Evolutionary conservation across 2,329 filamentous ascomycete genomes (phyloP).

Genomic region (Niveomyces coronatus): DNA sequence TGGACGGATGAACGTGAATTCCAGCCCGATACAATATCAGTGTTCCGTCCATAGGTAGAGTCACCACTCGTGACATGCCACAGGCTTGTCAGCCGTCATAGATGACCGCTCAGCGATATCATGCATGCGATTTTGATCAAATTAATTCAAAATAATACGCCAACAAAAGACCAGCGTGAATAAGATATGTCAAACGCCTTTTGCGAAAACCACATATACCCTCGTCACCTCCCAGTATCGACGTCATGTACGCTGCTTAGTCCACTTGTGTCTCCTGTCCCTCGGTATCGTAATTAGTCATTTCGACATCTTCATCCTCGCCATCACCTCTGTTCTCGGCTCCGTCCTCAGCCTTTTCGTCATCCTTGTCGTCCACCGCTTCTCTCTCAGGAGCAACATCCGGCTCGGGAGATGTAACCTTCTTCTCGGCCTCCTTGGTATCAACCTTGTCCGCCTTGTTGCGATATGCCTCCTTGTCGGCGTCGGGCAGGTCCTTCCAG

Average conservation of each 20-base stretch:
- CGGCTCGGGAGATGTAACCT: constrained; percentile 5
- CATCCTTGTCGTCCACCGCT: constrained; percentile 17
- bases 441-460: constrained; percentile 16
- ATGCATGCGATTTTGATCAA: too few relatives aligned
- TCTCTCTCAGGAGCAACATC: constrained; percentile 16
- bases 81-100: too few relatives aligned
- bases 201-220: constrained; percentile 14
- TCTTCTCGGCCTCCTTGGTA: constrained; percentile 18
- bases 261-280: constrained; percentile 27
- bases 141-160: too few relatives aligned
- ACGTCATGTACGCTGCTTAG: not conserved
- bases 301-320: constrained; percentile 40
- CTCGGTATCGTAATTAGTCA: constrained; percentile 36
- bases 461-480: constrained; percentile 39
- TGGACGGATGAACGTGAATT: too few relatives aligned
- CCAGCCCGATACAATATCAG: too few relatives aligned
- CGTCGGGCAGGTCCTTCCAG: constrained; percentile 43
- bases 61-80: too few relatives aligned
- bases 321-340: constrained; percentile 21
- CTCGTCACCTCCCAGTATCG: constrained; percentile 22
- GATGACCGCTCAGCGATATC: too few relatives aligned
- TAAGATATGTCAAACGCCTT: constrained; percentile 6
- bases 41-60: too few relatives aligned
- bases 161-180: not conserved
- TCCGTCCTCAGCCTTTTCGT: constrained; percentile 14